Percentiles rank a stretch among this genome's conserved stretches.
Evolutionary conservation across 768 basidiomycete species (phyloP).

Genomic region (Trametes cingulata): DNA sequence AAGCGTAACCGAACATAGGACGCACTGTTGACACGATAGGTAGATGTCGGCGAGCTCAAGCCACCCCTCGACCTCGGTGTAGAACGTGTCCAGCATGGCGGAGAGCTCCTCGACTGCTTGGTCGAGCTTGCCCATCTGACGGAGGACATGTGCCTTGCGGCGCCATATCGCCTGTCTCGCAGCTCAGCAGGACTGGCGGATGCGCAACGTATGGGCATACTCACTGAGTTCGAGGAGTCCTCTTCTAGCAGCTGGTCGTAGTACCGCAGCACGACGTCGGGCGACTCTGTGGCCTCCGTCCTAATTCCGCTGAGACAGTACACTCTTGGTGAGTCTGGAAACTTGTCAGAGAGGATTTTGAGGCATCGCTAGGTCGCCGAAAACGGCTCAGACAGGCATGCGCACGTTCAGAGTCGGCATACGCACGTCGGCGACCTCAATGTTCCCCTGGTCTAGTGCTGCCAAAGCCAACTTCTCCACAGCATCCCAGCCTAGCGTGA

Average conservation of each 20-base stretch:
- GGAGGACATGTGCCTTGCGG: constrained; percentile 73
- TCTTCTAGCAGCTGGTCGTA: constrained; percentile 62
- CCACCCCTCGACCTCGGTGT: constrained; percentile 88
- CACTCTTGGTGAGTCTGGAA: constrained; percentile 79
- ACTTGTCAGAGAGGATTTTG: constrained; percentile 59
- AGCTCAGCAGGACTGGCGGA: neutral
- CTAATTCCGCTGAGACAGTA: constrained; percentile 77
- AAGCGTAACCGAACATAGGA: constrained; percentile 7
- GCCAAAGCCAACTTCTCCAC: constrained; percentile 81
- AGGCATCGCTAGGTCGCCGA: constrained; percentile 54
- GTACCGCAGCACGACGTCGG: constrained; percentile 58
- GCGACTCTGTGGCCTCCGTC: constrained; percentile 65
- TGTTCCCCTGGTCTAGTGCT: constrained; percentile 70
- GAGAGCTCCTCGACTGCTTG: constrained; percentile 71
- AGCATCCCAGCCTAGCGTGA: constrained; percentile 66
- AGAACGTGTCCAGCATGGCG: constrained; percentile 80
- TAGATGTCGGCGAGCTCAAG: constrained; percentile 83
- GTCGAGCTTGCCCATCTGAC: constrained; percentile 61
- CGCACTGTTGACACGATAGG: constrained; percentile 71
- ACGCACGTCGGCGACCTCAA: constrained; percentile 76
- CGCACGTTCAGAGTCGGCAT: neutral
- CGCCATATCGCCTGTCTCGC: constrained; percentile 69
- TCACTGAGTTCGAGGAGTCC: constrained; percentile 71
- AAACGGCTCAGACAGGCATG: neutral
- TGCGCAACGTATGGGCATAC: constrained; percentile 29